phyloP scores from a whole-genome alignment of 129 eudicot genomes.

The Artemisia tridentata region DNA sequence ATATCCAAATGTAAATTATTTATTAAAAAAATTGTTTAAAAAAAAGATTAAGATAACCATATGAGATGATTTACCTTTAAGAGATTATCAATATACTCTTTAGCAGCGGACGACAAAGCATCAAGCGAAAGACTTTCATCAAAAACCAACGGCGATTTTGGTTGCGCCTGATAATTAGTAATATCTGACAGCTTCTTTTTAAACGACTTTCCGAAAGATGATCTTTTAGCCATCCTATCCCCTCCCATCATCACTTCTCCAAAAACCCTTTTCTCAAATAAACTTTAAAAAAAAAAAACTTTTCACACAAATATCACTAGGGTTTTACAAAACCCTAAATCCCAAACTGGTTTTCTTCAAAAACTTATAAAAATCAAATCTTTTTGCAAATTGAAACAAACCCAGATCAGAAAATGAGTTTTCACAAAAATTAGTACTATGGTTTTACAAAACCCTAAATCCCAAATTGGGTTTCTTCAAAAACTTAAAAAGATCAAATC shows the following conservation, averaged over 20 bases:
- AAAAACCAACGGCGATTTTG: conserved; percentile 39
- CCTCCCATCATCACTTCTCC: conserved; percentile 36
- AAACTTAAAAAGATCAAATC: background rate
- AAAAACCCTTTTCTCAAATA: background rate
- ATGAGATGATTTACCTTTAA: conserved; percentile 39
- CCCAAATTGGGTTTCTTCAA: background rate
- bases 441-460: background rate
- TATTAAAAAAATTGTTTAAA: background rate
- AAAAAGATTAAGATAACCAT: background rate
- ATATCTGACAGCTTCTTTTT: conserved; percentile 74
- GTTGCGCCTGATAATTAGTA: conserved; percentile 53
- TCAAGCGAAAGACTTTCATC: conserved; percentile 26
- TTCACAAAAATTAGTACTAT: background rate
- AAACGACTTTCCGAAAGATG: conserved; percentile 59
- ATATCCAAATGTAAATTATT: background rate
- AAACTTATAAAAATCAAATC: background rate
- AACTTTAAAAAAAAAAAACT: too few relatives aligned
- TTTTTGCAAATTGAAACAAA: background rate
- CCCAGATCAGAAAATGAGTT: background rate
- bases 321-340: too few relatives aligned
- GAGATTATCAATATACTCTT: conserved; percentile 55
- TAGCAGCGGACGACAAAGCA: conserved; percentile 30
- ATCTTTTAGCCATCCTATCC: conserved; percentile 56
- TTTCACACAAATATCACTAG: too few relatives aligned
- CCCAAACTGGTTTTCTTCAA: background rate